phyloP scores from a whole-genome alignment of 1,284 basidiomycete species.

The Fomitopsis betulina region DNA sequence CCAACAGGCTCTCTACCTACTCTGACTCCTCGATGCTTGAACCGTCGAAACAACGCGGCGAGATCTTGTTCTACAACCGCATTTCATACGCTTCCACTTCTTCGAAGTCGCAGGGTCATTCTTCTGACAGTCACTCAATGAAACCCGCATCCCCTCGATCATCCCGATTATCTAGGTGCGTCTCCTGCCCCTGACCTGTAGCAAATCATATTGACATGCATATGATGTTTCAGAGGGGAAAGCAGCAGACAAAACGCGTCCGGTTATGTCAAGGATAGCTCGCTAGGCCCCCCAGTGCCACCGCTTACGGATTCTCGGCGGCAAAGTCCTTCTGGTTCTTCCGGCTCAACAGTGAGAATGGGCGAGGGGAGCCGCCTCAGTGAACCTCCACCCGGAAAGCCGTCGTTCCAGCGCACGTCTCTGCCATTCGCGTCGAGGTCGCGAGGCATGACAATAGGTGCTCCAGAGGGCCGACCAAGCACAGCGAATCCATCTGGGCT shows the following conservation, averaged over 20 bases:
- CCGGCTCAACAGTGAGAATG: conserved; percentile 18
- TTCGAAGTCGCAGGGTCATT: conserved; percentile 39
- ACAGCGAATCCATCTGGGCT: background rate
- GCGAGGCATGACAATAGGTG: conserved; percentile 49
- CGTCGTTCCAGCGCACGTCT: conserved; percentile 8
- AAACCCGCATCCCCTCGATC: conserved; percentile 2
- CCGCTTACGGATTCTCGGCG: conserved; percentile 7
- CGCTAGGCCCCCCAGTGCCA: background rate
- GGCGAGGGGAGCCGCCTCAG: conserved; percentile 14
- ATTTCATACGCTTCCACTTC: conserved; percentile 55
- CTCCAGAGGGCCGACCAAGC: conserved; percentile 2
- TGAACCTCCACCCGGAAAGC: conserved; percentile 9
- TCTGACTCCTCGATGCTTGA: conserved; percentile 48
- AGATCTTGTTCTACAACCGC: conserved; percentile 32
- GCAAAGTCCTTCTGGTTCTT: conserved; percentile 19
- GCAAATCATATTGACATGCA: background rate
- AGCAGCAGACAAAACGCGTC: background rate
- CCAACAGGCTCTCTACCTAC: conserved; percentile 46
- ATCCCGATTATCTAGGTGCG: conserved; percentile 1
- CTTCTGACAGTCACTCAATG: conserved; percentile 18
- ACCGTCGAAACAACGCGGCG: conserved; percentile 33
- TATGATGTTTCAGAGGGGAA: background rate
- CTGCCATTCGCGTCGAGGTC: conserved; percentile 31
- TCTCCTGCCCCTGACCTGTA: background rate
- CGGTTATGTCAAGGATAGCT: background rate